Evolutionary conservation across 306 rosid species (phyloP).

Genomic region (Rosa chinensis): DNA sequence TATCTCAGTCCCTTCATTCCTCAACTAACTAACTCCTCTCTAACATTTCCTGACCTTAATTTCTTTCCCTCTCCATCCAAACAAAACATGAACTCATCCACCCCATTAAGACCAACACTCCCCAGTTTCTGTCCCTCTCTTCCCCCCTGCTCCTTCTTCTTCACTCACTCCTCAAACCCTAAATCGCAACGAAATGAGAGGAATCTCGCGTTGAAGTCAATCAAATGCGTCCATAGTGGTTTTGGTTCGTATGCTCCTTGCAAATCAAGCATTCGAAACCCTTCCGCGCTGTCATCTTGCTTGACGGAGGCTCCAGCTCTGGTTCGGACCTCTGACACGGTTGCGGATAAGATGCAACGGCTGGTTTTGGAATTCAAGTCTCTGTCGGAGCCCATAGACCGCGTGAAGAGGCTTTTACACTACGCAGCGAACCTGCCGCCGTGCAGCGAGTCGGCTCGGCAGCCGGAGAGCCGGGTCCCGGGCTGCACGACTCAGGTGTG

Average conservation of each 20-base stretch:
- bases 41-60: neutral
- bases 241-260: neutral
- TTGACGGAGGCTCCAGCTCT: neutral
- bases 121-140: neutral
- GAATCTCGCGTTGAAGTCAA: neutral
- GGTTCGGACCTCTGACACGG: neutral
- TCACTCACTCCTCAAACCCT: neutral
- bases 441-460: slow-evolving; percentile 25
- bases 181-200: neutral
- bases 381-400: slow-evolving; percentile 61
- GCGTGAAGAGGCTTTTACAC: slow-evolving; percentile 64
- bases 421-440: slow-evolving; percentile 65
- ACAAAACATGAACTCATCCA: neutral
- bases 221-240: slow-evolving; percentile 8
- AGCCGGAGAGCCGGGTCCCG: slow-evolving; percentile 47
- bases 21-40: neutral
- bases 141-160: neutral
- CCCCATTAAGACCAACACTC: neutral
- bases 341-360: slow-evolving; percentile 29
- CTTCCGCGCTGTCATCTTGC: slow-evolving; percentile 2
- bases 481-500: slow-evolving; percentile 79
- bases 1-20: neutral
- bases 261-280: slow-evolving; percentile 12
- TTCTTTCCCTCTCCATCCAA: neutral
- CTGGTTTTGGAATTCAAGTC: slow-evolving; percentile 56